A percentile compares a stretch with the other conserved stretches of the same genome.
Conservation (phyloP, 305 asterid genomes). For the Lippia alba region DNA sequence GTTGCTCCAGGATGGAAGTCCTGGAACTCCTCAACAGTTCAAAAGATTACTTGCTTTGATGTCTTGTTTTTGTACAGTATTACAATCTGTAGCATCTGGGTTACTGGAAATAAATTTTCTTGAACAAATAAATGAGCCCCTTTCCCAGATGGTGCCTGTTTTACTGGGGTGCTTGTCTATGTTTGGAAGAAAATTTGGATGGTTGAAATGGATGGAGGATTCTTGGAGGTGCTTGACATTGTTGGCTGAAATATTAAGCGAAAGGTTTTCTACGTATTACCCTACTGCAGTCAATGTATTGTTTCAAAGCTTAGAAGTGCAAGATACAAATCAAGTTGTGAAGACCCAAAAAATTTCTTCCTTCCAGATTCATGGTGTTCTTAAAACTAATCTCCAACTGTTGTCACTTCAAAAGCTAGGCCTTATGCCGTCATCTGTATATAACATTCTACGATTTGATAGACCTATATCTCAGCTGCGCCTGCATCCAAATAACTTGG, state of each 20-base stretch:
- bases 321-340: constrained; percentile 40
- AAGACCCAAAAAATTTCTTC: constrained; percentile 59
- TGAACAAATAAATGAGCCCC: constrained; percentile 83
- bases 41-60: constrained; percentile 81
- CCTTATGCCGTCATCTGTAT: constrained; percentile 76
- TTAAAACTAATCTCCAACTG: constrained; percentile 92
- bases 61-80: constrained; percentile 89
- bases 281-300: constrained; percentile 77
- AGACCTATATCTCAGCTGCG: constrained; percentile 89
- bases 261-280: constrained; percentile 79
- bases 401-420: constrained; percentile 95
- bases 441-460: constrained; percentile 68
- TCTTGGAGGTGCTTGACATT: constrained; percentile 99
- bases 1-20: constrained; percentile 89
- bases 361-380: constrained; percentile 94
- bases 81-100: constrained; percentile 97
- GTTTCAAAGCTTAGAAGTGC: constrained; percentile 85
- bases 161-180: constrained; percentile 80
- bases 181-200: constrained; percentile 91
- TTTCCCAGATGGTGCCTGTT: constrained; percentile 85
- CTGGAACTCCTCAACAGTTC: constrained; percentile 82
- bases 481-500: constrained; percentile 95
- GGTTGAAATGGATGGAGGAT: constrained; percentile 96
- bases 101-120: constrained; percentile 92
- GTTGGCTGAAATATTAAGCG: constrained; percentile 95